These are phyloP conservation scores for Aurantiochytrium sp. DNA, from an alignment of 108 stramenopile species.

Conservation along the genomic window DNA sequence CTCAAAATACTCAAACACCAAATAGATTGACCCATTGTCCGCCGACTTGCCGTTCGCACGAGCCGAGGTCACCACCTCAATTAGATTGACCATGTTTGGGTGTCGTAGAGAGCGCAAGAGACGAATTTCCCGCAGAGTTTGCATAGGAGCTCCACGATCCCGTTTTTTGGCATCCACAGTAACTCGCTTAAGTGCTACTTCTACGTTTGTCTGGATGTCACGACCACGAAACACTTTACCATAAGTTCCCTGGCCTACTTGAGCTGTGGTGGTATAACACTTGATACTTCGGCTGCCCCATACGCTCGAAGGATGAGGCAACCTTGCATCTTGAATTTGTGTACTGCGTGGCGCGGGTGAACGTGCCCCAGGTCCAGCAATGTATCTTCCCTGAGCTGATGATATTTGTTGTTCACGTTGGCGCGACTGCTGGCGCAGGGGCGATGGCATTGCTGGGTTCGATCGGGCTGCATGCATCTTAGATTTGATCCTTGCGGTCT, in stretches of 20 bases:
- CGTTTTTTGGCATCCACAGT: slow-evolving; percentile 65
- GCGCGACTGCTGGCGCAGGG: too few species aligned
- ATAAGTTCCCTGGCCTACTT: slow-evolving; percentile 32
- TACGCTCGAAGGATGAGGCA: not conserved
- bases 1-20: slow-evolving; percentile 89
- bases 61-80: slow-evolving; percentile 83
- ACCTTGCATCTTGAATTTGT: not conserved
- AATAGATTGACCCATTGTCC: slow-evolving; percentile 57
- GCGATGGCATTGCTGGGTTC: too few species aligned
- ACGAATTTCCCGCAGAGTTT: slow-evolving; percentile 84
- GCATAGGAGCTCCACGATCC: slow-evolving; percentile 82
- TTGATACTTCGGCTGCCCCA: not conserved
- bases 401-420: too few species aligned
- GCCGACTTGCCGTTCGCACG: slow-evolving; percentile 46
- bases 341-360: not conserved
- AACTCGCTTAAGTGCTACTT: slow-evolving; percentile 78
- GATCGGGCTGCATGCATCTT: too few species aligned
- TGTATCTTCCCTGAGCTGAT: too few species aligned
- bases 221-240: slow-evolving; percentile 19
- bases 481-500: too few species aligned
- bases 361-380: too few species aligned
- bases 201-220: slow-evolving; percentile 38
- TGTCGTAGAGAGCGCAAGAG: slow-evolving; percentile 77
- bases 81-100: slow-evolving; percentile 71
- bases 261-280: not conserved